Conservation (phyloP, 2,329 filamentous ascomycete genomes). For the Trichophyton simii region DNA sequence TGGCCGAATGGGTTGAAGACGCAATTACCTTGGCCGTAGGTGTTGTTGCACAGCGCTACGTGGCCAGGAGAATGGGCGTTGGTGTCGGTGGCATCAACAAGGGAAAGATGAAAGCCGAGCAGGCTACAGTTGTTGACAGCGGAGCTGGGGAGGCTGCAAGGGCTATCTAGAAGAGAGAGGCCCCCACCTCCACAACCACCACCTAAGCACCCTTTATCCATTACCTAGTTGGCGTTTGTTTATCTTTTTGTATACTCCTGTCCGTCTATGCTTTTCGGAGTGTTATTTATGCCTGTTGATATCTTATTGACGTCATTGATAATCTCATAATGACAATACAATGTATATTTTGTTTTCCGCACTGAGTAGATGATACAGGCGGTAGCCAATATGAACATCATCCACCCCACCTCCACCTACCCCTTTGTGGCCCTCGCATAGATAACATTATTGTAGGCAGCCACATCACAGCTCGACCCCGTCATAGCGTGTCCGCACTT, state of each 20-base stretch:
- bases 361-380: background rate
- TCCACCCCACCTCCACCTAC: background rate
- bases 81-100: slow-evolving; percentile 60
- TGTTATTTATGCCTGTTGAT: slow-evolving; percentile 5
- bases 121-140: slow-evolving; percentile 44
- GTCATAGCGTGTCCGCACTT: too few relatives aligned
- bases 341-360: background rate
- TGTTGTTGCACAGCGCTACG: slow-evolving; percentile 85
- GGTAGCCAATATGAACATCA: background rate
- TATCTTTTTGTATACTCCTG: background rate
- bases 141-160: slow-evolving; percentile 50
- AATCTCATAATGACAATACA: background rate
- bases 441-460: too few relatives aligned
- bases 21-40: slow-evolving; percentile 64
- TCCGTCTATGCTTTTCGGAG: slow-evolving; percentile 1
- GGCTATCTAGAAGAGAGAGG: slow-evolving; percentile 28
- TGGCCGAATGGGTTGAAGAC: slow-evolving; percentile 95
- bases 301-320: background rate
- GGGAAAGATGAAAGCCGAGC: slow-evolving; percentile 41
- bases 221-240: background rate
- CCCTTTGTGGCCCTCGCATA: background rate
- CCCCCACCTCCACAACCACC: background rate
- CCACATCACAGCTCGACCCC: too few relatives aligned
- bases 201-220: background rate
- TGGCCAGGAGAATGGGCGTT: slow-evolving; percentile 89